Conservation (phyloP, 2,329 filamentous ascomycete genomes). For the Cadophora malorum region DNA sequence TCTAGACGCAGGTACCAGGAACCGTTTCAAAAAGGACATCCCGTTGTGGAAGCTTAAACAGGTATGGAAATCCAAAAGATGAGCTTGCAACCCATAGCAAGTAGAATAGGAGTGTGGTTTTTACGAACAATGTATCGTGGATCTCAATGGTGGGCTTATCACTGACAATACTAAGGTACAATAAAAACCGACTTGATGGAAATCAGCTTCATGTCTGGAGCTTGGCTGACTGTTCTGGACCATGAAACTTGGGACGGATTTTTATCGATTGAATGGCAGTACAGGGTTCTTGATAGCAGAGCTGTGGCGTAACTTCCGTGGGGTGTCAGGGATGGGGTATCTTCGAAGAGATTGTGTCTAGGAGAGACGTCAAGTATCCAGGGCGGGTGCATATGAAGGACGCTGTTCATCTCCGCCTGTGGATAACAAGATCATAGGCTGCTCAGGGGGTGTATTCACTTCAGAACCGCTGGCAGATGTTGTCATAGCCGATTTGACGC, state of each 20-base stretch:
- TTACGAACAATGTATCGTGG: neutral
- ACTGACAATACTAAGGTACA: neutral
- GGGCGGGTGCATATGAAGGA: slow-evolving; percentile 12
- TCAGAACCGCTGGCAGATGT: slow-evolving; percentile 10
- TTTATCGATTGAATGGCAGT: neutral
- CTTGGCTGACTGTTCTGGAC: neutral
- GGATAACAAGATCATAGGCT: slow-evolving; percentile 20
- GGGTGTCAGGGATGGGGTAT: slow-evolving; percentile 20
- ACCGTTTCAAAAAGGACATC: slow-evolving; percentile 21
- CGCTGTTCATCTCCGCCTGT: slow-evolving; percentile 37
- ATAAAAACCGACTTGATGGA: neutral
- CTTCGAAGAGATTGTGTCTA: slow-evolving; percentile 29
- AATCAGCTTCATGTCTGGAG: neutral
- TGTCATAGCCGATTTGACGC: slow-evolving; percentile 16
- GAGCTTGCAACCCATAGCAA: neutral
- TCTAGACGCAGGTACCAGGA: slow-evolving; percentile 32
- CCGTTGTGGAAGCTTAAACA: slow-evolving; percentile 24
- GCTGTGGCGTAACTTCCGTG: slow-evolving; percentile 23
- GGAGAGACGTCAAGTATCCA: slow-evolving; percentile 9
- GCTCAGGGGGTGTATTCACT: slow-evolving; percentile 7
- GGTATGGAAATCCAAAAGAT: slow-evolving; percentile 15
- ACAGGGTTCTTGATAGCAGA: slow-evolving; percentile 27
- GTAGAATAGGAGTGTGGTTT: neutral
- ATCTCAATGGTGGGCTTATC: neutral
- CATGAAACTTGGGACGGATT: neutral